These are phyloP conservation scores for Trypanosoma cruzi DNA, from an alignment of 208 protist species.

Conservation along the genomic window DNA sequence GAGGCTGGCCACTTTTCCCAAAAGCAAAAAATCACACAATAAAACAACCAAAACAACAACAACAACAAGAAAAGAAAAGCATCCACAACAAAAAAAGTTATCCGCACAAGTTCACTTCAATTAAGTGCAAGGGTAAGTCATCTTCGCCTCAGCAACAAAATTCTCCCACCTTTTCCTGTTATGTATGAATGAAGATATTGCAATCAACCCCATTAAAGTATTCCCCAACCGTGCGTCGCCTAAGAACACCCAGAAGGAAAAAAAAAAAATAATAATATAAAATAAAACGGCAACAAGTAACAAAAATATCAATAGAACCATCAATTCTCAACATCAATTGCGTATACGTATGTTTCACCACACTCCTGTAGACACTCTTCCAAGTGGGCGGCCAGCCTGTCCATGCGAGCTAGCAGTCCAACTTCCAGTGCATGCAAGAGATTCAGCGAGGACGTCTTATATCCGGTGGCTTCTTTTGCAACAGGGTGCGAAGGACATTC, in stretches of 20 bases:
- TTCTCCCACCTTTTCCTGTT: background rate
- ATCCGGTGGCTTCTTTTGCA: background rate
- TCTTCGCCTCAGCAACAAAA: no score
- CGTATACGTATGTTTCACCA: slow-evolving; percentile 8
- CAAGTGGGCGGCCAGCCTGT: slow-evolving; percentile 3
- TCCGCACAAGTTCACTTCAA: background rate
- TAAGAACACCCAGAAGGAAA: no score
- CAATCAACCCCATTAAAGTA: no score
- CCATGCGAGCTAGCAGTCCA: slow-evolving; percentile 9
- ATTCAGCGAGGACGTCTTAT: background rate
- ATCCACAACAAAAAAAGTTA: background rate
- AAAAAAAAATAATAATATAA: background rate
- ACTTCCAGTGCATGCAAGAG: slow-evolving; percentile 5
- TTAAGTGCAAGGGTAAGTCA: background rate
- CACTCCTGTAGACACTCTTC: slow-evolving; percentile 5
- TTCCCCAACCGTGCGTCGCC: no score
- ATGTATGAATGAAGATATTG: background rate
- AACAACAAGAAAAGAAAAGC: background rate
- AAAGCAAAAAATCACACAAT: background rate
- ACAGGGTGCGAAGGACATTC: background rate
- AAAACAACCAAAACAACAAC: background rate
- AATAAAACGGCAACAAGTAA: slow-evolving; percentile 6
- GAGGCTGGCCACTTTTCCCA: background rate
- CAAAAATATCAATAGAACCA: background rate
- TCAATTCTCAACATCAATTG: background rate